A percentile compares a stretch with the other conserved stretches of the same genome.
These are phyloP conservation scores for Auricularia auricula-judae DNA, from an alignment of 768 basidiomycete species.

Conservation along the genomic window DNA sequence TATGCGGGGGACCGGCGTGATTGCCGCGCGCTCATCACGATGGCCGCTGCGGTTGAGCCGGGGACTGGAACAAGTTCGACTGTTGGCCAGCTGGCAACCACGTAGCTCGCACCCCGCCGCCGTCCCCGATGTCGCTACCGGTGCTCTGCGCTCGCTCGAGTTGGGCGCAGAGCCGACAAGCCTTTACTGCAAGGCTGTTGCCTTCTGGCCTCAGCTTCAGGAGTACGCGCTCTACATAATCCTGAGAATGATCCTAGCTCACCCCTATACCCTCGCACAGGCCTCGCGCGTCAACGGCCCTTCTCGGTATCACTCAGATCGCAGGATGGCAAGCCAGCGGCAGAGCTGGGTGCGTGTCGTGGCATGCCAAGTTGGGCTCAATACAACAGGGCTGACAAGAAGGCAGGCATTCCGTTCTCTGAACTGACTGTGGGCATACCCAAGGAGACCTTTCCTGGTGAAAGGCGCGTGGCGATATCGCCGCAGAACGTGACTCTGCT, in stretches of 20 bases:
- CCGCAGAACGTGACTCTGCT: conserved; percentile 67
- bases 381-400: background rate
- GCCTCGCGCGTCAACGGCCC: background rate
- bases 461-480: conserved; percentile 71
- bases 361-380: background rate
- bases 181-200: background rate
- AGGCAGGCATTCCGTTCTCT: conserved; percentile 50
- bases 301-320: background rate
- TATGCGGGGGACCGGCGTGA: too few relatives aligned
- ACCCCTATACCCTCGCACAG: background rate
- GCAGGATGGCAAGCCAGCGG: background rate
- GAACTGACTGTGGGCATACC: conserved; percentile 68
- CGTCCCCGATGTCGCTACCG: background rate
- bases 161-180: background rate
- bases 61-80: too few relatives aligned
- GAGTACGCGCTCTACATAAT: background rate
- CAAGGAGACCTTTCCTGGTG: conserved; percentile 63
- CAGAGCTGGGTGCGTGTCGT: background rate
- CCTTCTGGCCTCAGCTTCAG: background rate
- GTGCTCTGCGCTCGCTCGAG: background rate
- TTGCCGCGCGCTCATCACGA: too few relatives aligned
- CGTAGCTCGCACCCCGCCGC: background rate
- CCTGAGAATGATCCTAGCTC: background rate
- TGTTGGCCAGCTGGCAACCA: background rate
- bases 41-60: too few relatives aligned